Evolutionary conservation across 2,329 filamentous ascomycete species (phyloP), one percentile per base, ranked within the genome.

Genomic region (Bipolaris victoriae): DNA sequence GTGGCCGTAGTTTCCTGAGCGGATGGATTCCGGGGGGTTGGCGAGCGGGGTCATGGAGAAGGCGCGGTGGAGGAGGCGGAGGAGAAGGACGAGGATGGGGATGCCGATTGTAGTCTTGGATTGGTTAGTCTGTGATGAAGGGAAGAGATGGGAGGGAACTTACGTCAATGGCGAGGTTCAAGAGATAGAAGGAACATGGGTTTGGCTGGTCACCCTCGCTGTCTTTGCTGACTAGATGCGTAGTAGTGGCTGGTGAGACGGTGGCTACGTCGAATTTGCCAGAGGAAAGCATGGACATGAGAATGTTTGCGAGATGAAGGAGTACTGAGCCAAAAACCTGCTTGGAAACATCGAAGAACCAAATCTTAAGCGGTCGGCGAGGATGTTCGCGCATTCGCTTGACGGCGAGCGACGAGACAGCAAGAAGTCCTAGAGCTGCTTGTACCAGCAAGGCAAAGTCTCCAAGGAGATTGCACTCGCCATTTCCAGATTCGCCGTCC

Each of bases 331-430:
- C 95, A 70, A 98, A 90, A 52, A 99, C 92, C 81, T 99, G 95
- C 81, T 99, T 99, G 31, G 92, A 96, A 22, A 88, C 95, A 74
- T 99, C 95, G 76, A 98, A 99, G 76, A 91, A 93, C 94, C 95
- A 99, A 64, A 99, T 92, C 83, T 96, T 96, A 71, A 98, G 73
- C 1, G 94, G 94, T 53, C 95, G 86, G 75, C 97, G 94, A 1
- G 95, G 94, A 55, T 91, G 85, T 79, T 99, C 95, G 64, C 91
- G 86, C 87, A 90, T 97, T 66, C 95, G 86, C 81, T 99, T 99
- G 81, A 87, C 96, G 7, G 98, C 94, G 47, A 99, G 84, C 1
- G 92, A 91, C 52, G 94, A 81, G 50, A 98, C 80, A 7, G 95
- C 95, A 54, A 97, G 81, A 16, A 84, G 86, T 16, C 95, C 95